Evolutionary conservation across 352 stramenopile genomes (phyloP).

Genomic region (Globisporangium polare): DNA sequence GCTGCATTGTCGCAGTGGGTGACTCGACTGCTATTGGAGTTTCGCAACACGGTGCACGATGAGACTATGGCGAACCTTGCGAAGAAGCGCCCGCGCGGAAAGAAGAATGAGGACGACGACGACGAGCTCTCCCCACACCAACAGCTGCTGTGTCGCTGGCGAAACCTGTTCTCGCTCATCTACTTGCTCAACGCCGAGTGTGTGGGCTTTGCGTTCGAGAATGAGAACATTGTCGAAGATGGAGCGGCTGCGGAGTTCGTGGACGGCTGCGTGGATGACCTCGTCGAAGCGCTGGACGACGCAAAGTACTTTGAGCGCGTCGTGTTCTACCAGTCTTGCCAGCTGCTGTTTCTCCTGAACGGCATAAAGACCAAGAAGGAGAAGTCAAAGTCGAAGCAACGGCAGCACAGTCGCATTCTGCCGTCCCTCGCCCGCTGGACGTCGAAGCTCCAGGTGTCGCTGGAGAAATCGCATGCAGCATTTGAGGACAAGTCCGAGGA

Average conservation of each 20-base stretch:
- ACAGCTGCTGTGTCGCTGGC: slow-evolving; percentile 53
- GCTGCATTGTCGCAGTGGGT: slow-evolving; percentile 50
- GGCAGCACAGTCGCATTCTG: slow-evolving; percentile 16
- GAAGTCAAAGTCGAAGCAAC: slow-evolving; percentile 29
- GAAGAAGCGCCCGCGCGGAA: slow-evolving; percentile 48
- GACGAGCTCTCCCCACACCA: slow-evolving; percentile 30
- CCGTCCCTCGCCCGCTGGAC: slow-evolving; percentile 38
- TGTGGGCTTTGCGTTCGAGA: slow-evolving; percentile 58
- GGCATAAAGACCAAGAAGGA: slow-evolving; percentile 28
- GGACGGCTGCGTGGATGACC: slow-evolving; percentile 35
- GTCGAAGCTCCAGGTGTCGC: slow-evolving; percentile 28
- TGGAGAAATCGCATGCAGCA: slow-evolving; percentile 32
- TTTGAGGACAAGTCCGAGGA: slow-evolving; percentile 45
- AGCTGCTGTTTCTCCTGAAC: slow-evolving; percentile 50
- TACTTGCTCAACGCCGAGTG: slow-evolving; percentile 56
- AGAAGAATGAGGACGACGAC: slow-evolving; percentile 20
- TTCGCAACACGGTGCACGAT: slow-evolving; percentile 36
- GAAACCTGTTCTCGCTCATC: slow-evolving; percentile 69
- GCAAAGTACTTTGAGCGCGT: slow-evolving; percentile 59
- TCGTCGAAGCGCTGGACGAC: slow-evolving; percentile 39
- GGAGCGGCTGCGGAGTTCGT: slow-evolving; percentile 41
- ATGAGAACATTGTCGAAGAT: slow-evolving; percentile 34
- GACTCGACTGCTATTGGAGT: slow-evolving; percentile 40
- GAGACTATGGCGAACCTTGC: slow-evolving; percentile 28
- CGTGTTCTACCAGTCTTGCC: slow-evolving; percentile 58